Conservation (phyloP, 306 rosid genomes). For the Adenanthera pavonina region DNA sequence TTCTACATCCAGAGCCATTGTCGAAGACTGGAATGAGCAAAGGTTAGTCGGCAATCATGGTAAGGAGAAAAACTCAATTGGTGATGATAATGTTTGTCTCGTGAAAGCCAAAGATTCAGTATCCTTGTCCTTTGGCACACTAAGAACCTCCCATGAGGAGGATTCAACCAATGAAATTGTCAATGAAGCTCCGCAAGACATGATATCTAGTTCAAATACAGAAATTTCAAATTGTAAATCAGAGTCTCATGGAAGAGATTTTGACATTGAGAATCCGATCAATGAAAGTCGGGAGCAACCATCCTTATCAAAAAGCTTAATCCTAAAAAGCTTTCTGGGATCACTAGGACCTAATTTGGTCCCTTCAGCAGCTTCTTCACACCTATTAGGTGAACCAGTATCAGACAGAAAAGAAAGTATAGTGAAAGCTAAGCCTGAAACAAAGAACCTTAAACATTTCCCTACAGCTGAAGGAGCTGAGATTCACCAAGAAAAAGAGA, state of each 20-base stretch:
- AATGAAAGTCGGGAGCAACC: conserved; percentile 35
- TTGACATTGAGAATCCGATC: conserved; percentile 37
- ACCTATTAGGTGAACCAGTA: conserved; percentile 26
- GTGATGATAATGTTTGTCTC: conserved; percentile 22
- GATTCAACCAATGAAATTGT: conserved; percentile 39
- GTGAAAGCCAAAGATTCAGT: conserved; percentile 42
- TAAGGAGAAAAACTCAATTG: conserved; percentile 33
- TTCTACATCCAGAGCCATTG: conserved; percentile 35
- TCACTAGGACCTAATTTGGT: conserved; percentile 46
- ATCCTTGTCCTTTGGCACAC: conserved; percentile 35
- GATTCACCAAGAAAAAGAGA: conserved; percentile 51
- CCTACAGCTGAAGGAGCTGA: conserved; percentile 39
- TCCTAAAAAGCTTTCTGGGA: conserved; percentile 46
- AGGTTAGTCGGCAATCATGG: conserved; percentile 33
- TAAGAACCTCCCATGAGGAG: conserved; percentile 48
- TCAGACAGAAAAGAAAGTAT: conserved; percentile 39
- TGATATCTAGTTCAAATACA: conserved; percentile 25
- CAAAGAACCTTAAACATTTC: conserved; percentile 24
- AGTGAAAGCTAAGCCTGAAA: conserved; percentile 34
- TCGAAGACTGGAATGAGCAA: conserved; percentile 40
- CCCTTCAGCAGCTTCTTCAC: conserved; percentile 46
- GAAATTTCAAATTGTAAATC: conserved; percentile 40
- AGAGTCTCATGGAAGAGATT: conserved; percentile 38
- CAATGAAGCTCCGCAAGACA: conserved; percentile 41
- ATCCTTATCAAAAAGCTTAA: conserved; percentile 37